phyloP scores from a whole-genome alignment of 768 basidiomycete species.

The Suillus paluster region DNA sequence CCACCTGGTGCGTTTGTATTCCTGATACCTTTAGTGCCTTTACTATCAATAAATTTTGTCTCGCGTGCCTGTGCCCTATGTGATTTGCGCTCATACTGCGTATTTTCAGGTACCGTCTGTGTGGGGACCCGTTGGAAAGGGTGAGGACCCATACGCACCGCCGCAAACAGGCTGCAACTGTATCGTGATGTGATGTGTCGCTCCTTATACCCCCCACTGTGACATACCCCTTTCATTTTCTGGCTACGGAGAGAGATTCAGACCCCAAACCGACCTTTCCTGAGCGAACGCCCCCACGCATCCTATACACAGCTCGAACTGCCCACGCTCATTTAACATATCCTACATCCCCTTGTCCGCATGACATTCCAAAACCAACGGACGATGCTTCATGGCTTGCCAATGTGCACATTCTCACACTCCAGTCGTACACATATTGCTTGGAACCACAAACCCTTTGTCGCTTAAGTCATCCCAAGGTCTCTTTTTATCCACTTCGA shows the following conservation, averaged over 20 bases:
- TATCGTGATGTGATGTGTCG: constrained; percentile 62
- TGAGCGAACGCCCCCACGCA: constrained; percentile 15
- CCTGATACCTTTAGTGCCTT: not conserved
- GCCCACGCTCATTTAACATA: constrained; percentile 35
- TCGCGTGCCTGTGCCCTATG: not conserved
- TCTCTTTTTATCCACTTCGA: not conserved
- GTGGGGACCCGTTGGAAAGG: constrained; percentile 90
- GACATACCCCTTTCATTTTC: constrained; percentile 33
- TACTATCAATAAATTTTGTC: not conserved
- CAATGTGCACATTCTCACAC: constrained; percentile 2
- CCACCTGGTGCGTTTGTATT: constrained; percentile 65
- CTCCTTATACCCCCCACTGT: constrained; percentile 36
- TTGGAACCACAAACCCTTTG: constrained; percentile 10
- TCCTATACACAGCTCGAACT: constrained; percentile 24
- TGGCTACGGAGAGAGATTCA: constrained; percentile 7
- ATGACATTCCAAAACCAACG: constrained; percentile 26
- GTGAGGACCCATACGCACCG: constrained; percentile 92
- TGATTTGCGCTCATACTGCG: not conserved
- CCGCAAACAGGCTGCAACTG: constrained; percentile 76
- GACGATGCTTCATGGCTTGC: constrained; percentile 29
- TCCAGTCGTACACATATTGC: constrained; percentile 24
- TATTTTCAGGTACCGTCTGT: constrained; percentile 79
- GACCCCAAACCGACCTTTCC: not conserved
- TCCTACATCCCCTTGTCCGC: constrained; percentile 25
- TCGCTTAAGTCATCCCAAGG: not conserved